Percentiles rank a stretch among this genome's conserved stretches.
phyloP scores from a whole-genome alignment of 1,139 yeast genomes.

The Lodderomyces orthopsilosis region DNA sequence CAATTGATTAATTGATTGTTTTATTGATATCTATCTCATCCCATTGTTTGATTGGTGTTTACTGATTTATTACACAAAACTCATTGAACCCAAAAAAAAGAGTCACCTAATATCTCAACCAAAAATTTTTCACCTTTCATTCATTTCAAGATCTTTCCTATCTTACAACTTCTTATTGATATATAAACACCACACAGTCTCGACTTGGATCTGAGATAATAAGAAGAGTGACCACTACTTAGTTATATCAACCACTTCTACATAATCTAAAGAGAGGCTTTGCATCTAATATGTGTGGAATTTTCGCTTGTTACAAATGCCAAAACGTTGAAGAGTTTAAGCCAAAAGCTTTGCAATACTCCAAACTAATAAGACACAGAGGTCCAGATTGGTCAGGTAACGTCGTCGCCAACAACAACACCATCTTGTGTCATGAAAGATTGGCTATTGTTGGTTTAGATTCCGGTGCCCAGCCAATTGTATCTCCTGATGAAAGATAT shows the following conservation, averaged over 20 bases:
- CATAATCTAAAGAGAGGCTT: background rate
- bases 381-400: conserved; percentile 99
- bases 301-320: conserved; percentile 86
- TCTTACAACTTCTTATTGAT: no score
- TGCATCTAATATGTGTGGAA: conserved; percentile 77
- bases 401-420: conserved; percentile 61
- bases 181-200: no score
- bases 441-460: conserved; percentile 94
- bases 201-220: no score
- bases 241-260: background rate
- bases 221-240: no score
- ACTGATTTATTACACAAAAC: no score
- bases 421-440: conserved; percentile 90
- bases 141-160: no score
- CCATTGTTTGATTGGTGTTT: no score
- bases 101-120: background rate
- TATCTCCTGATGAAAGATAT: conserved; percentile 70
- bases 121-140: background rate
- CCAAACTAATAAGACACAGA: conserved; percentile 94
- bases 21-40: no score
- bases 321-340: conserved; percentile 79
- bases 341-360: conserved; percentile 80
- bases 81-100: no score
- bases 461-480: conserved; percentile 97
- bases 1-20: no score